These are phyloP conservation scores for Cladosporium sp. DNA, from an alignment of 2,329 filamentous ascomycete genomes.

Conservation along the genomic window DNA sequence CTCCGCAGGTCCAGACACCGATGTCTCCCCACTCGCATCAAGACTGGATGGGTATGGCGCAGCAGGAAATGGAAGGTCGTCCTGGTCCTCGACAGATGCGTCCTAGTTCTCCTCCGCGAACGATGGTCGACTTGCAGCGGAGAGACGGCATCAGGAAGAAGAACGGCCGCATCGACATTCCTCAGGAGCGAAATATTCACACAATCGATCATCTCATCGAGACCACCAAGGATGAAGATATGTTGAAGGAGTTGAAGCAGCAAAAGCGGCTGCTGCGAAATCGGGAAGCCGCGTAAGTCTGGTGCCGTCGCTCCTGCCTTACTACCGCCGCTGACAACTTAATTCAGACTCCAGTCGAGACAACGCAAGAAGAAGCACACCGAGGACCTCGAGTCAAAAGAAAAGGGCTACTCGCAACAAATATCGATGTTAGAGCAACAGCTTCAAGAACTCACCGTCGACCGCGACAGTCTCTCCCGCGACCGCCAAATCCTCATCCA, in stretches of 20 bases:
- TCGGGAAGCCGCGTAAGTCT: slow-evolving; percentile 82
- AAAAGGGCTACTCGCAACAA: slow-evolving; percentile 77
- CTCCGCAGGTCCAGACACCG: slow-evolving; percentile 48
- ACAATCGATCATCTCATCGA: slow-evolving; percentile 93
- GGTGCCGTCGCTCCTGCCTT: slow-evolving; percentile 9
- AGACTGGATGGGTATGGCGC: slow-evolving; percentile 49
- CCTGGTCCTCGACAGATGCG: slow-evolving; percentile 52
- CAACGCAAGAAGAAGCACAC: slow-evolving; percentile 98
- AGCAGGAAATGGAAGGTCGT: slow-evolving; percentile 44
- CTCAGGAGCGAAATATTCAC: slow-evolving; percentile 81
- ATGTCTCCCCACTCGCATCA: slow-evolving; percentile 59
- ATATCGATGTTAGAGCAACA: slow-evolving; percentile 76
- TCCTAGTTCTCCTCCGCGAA: slow-evolving; percentile 58
- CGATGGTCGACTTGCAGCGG: slow-evolving; percentile 42
- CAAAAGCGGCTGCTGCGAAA: slow-evolving; percentile 94
- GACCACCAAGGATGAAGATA: slow-evolving; percentile 79
- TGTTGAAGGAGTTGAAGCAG: slow-evolving; percentile 97
- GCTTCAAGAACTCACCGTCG: slow-evolving; percentile 59
- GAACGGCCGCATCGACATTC: slow-evolving; percentile 97
- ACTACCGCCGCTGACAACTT: slow-evolving; percentile 18
- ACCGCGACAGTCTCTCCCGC: slow-evolving; percentile 27
- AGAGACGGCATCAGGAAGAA: slow-evolving; percentile 95
- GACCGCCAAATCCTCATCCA: slow-evolving; percentile 47
- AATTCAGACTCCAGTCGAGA: slow-evolving; percentile 78
- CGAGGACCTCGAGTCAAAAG: slow-evolving; percentile 91